phyloP scores from a whole-genome alignment of 805 yeast species.

The Pichia deserticola region DNA sequence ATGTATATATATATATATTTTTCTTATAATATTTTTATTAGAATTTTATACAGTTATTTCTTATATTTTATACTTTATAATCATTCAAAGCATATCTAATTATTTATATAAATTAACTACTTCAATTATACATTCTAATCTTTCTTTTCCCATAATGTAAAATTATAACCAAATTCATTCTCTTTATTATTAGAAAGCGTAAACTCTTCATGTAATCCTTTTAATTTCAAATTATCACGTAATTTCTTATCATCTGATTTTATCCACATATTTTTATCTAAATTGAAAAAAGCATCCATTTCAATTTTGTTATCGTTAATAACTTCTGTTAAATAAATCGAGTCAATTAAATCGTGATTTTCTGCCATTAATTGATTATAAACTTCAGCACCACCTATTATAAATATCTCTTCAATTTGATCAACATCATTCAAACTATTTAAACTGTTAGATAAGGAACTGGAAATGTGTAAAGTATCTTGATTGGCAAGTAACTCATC shows the following conservation, averaged over 20 bases:
- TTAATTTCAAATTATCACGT: constrained; percentile 32
- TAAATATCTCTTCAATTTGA: constrained; percentile 52
- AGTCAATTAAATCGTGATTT: constrained; percentile 33
- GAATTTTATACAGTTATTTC: no score
- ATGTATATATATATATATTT: background rate
- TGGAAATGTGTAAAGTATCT: constrained; percentile 24
- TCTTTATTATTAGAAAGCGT: constrained; percentile 26
- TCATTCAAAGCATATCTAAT: no score
- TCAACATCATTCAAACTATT: constrained; percentile 20
- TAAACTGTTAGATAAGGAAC: constrained; percentile 40
- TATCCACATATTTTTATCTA: constrained; percentile 31
- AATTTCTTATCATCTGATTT: constrained; percentile 32
- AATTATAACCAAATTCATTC: constrained; percentile 45
- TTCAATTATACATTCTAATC: background rate
- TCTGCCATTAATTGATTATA: constrained; percentile 43
- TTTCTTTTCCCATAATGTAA: constrained; percentile 47
- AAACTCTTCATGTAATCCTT: constrained; percentile 23
- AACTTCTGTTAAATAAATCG: constrained; percentile 67
- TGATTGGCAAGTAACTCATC: constrained; percentile 18
- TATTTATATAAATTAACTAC: no score
- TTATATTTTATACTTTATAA: no score
- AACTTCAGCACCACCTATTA: constrained; percentile 91
- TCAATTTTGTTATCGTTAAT: constrained; percentile 31
- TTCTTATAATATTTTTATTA: background rate
- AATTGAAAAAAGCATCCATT: constrained; percentile 67